These are phyloP conservation scores for Solanum etuberosum DNA, from an alignment of 257 asterid species.

Conservation along the genomic window DNA sequence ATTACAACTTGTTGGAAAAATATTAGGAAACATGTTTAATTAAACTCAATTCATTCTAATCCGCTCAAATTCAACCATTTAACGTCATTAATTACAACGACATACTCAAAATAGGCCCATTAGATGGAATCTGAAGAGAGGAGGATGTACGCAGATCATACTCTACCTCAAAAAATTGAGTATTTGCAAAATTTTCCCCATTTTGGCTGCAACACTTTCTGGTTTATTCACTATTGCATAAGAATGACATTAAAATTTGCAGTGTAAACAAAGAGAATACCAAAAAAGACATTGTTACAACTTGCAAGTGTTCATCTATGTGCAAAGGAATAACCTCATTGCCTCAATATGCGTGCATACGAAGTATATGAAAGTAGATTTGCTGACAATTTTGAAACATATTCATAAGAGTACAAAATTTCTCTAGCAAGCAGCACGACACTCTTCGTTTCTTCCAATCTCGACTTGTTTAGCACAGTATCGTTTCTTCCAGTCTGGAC, in stretches of 20 bases:
- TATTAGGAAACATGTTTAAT: background rate
- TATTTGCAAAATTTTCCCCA: background rate
- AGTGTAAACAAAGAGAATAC: background rate
- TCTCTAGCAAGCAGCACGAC: background rate
- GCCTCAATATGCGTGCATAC: background rate
- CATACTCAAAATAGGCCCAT: background rate
- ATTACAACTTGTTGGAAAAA: background rate
- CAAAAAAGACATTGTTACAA: background rate
- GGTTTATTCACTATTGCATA: background rate
- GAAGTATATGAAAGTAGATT: background rate
- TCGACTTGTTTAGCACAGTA: background rate
- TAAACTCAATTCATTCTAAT: background rate
- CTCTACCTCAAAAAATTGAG: background rate
- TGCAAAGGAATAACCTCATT: background rate
- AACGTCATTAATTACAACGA: too few species aligned
- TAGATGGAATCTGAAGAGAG: background rate
- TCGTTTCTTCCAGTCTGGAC: background rate
- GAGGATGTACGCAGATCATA: rapidly evolving
- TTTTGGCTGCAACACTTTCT: background rate
- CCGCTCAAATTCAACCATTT: background rate
- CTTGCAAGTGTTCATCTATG: background rate
- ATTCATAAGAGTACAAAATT: background rate
- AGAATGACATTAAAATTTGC: background rate
- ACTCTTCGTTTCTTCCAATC: background rate
- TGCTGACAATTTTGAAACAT: background rate